Base-by-base conservation (phyloP, 768 basidiomycete genomes). In the Serendipita sp. region DNA sequence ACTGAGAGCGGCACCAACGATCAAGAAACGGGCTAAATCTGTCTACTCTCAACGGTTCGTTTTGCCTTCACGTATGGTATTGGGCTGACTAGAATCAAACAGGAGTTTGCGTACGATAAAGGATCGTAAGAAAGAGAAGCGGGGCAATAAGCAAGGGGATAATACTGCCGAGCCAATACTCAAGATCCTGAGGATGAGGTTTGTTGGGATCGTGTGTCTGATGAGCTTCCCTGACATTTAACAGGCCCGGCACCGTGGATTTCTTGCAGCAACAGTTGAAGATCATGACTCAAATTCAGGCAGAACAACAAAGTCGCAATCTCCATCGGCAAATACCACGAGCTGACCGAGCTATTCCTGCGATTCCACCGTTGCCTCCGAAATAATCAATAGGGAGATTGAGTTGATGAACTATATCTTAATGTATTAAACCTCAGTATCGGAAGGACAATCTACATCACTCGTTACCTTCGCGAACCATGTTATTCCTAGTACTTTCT, bases 181-280 rank as follows among this genome's bases (percentile, higher is more conserved):
- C 78, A 79, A 92, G 63, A 94, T 99, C 66, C 76, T 99, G 43
- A 82, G 96, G 33, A 98, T 98, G 95, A 80, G 93, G 94, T 91
- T 70, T 60, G 79, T 72, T 61, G 61, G 20, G 11, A 62, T 22
- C 62, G 16, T 61, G 20, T 2, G 38, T 28, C 11, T 42, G 20
- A 50, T 17, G 33, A 17, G 26, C n/a, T 34, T 31, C 7, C n/a
- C 26, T 33, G 60, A 42, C 14, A 20, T 31, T 44, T 16, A 17
- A 0, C 71, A 91, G 91, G 68, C 79, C 87, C 11, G 80, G 82
- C 48, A 92, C 90, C 2, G 79, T 81, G 17, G 92, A 94, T 60
- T 95, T 95, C 70, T 88, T 95, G 65, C 77, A 85, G 1, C 90
- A 92, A 69, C 92, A 95, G 66, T 74, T 92, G 64, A 82, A 85